Evolutionary conservation across 176 grass and related monocot species (phyloP).

Genomic region (Triticum urartu): DNA sequence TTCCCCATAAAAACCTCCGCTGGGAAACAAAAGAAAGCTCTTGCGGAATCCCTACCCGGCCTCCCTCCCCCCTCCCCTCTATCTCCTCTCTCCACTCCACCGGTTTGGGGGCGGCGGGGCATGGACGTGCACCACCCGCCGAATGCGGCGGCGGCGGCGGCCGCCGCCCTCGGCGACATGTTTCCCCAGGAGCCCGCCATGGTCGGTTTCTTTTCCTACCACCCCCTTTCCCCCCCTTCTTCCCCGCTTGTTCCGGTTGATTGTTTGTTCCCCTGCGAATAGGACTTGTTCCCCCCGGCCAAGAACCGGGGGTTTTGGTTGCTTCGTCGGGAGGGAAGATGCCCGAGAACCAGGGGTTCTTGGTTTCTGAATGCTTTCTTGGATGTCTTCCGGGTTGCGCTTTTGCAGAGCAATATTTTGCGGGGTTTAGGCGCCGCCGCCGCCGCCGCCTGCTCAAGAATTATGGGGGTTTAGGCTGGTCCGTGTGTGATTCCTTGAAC

Average conservation of each 20-base stretch:
- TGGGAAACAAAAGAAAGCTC: not conserved
- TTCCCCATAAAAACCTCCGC: conserved; percentile 42
- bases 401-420: not conserved
- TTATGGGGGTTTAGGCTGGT: not conserved
- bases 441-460: not conserved
- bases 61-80: not conserved
- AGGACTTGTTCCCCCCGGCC: not conserved
- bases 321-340: not conserved
- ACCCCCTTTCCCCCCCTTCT: not conserved
- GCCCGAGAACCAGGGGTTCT: not conserved
- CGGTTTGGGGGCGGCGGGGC: not conserved
- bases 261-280: not conserved
- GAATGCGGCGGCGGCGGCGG: conserved; percentile 21
- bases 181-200: conserved; percentile 33
- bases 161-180: conserved; percentile 21
- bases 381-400: not conserved
- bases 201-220: conserved; percentile 26
- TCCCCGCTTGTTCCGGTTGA: not conserved
- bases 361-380: conserved; percentile 9
- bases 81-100: not conserved
- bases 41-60: conserved; percentile 22
- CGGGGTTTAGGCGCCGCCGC: conserved; percentile 6
- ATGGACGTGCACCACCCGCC: conserved; percentile 40
- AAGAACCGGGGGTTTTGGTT: not conserved
- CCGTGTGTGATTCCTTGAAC: not conserved